Conservation (phyloP, 768 basidiomycete genomes). For the Baorangia bicolor region DNA sequence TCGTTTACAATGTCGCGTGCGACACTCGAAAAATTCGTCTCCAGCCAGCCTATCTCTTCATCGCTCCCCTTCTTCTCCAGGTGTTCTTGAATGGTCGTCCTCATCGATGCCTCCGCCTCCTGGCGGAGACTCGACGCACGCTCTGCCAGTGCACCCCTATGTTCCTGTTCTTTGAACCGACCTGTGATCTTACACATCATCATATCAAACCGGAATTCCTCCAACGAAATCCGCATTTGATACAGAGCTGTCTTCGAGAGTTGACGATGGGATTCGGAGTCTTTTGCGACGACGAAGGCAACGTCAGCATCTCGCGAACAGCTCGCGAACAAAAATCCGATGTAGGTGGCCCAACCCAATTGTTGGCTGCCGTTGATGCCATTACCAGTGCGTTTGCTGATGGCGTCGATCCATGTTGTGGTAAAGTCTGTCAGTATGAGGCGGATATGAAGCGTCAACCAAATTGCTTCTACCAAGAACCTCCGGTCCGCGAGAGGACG, state of each 20-base stretch:
- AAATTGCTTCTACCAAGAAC: constrained; percentile 61
- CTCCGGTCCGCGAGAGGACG: constrained; percentile 58
- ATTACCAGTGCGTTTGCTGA: constrained; percentile 21
- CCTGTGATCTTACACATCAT: constrained; percentile 29
- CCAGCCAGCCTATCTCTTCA: constrained; percentile 40
- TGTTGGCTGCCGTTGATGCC: constrained; percentile 28
- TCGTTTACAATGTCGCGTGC: constrained; percentile 43
- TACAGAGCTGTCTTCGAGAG: constrained; percentile 45
- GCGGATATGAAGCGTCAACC: constrained; percentile 52
- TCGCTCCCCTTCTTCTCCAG: constrained; percentile 24
- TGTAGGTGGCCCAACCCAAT: constrained; percentile 47
- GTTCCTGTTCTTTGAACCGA: constrained; percentile 14
- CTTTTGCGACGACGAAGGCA: constrained; percentile 45
- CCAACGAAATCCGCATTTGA: constrained; percentile 45
- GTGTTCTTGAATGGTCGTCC: constrained; percentile 4
- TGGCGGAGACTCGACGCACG: constrained; percentile 16
- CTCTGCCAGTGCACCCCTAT: constrained; percentile 20
- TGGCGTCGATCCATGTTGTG: constrained; percentile 38
- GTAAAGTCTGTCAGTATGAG: constrained; percentile 49
- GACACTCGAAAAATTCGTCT: constrained; percentile 39
- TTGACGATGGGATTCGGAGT: constrained; percentile 54
- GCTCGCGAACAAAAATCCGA: constrained; percentile 44
- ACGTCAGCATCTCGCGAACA: constrained; percentile 47
- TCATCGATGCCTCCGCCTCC: constrained; percentile 5
- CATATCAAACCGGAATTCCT: constrained; percentile 50